These are phyloP conservation scores for Zygosaccharomyces pseudobailii DNA, from an alignment of 1,139 yeast genomes.

Conservation along the genomic window DNA sequence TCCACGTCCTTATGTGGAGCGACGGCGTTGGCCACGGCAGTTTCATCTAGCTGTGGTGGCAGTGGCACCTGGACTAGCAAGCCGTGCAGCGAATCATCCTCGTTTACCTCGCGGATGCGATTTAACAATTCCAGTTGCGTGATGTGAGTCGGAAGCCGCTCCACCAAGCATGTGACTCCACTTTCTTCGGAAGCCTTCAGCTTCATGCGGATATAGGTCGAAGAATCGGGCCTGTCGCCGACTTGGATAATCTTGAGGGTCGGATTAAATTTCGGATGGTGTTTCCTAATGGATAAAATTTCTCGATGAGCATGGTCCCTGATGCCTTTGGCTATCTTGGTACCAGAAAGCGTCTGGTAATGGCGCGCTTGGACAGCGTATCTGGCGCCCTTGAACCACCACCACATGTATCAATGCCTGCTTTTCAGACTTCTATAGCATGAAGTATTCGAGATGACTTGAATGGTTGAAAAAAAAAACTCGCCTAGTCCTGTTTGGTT, in stretches of 20 bases:
- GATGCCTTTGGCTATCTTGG: constrained; percentile 35
- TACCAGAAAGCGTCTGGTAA: constrained; percentile 39
- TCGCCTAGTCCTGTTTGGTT: not conserved
- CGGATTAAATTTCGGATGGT: constrained; percentile 54
- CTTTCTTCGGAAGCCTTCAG: constrained; percentile 67
- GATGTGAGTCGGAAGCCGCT: constrained; percentile 54
- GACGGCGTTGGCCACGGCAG: constrained; percentile 63
- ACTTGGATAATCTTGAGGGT: constrained; percentile 67
- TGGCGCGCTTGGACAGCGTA: not conserved
- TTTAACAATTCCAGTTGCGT: constrained; percentile 52
- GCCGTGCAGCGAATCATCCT: constrained; percentile 64
- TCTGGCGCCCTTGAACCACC: not conserved
- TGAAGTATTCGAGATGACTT: too few relatives aligned
- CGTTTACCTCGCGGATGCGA: constrained; percentile 53
- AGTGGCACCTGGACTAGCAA: constrained; percentile 68
- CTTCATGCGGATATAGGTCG: constrained; percentile 72
- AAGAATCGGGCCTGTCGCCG: constrained; percentile 71
- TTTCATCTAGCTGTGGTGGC: constrained; percentile 66
- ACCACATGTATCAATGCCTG: not conserved
- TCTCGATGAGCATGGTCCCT: constrained; percentile 41
- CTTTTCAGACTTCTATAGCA: not conserved
- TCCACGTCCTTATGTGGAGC: constrained; percentile 69
- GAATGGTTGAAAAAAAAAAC: not conserved
- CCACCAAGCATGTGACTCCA: constrained; percentile 54
- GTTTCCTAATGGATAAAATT: constrained; percentile 44